Conservation (phyloP, 2,329 filamentous ascomycete genomes). For the Iodosphaeria phyllophila region DNA sequence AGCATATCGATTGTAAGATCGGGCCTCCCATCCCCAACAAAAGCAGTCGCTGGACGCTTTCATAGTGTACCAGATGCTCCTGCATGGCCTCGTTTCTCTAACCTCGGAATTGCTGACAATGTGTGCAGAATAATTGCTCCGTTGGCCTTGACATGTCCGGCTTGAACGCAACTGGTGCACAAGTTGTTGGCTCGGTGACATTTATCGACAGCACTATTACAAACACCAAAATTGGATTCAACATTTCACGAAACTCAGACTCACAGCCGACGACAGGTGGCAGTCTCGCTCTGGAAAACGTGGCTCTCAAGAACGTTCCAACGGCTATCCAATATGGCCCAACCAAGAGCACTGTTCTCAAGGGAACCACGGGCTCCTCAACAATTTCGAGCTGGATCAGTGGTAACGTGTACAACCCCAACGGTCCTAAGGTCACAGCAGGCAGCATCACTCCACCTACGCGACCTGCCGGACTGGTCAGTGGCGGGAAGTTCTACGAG, state of each 20-base stretch:
- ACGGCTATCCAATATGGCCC: slow-evolving; percentile 24
- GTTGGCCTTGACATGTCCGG: slow-evolving; percentile 50
- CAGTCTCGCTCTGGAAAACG: slow-evolving; percentile 28
- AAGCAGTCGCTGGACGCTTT: too few species aligned
- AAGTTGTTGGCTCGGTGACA: slow-evolving; percentile 55
- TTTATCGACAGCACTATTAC: slow-evolving; percentile 56
- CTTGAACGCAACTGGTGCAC: slow-evolving; percentile 19
- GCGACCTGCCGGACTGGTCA: slow-evolving; percentile 35
- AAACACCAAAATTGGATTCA: slow-evolving; percentile 48
- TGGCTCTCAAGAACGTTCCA: slow-evolving; percentile 20
- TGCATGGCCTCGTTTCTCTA: too few species aligned
- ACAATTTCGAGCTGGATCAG: slow-evolving; percentile 39
- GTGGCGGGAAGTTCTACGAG: slow-evolving; percentile 40
- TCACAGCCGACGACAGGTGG: slow-evolving; percentile 19
- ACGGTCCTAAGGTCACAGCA: slow-evolving; percentile 22
- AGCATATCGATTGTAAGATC: slow-evolving; percentile 40
- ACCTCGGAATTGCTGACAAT: too few species aligned
- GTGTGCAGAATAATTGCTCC: slow-evolving; percentile 41
- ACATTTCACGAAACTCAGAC: slow-evolving; percentile 30
- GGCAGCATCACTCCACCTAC: slow-evolving; percentile 22
- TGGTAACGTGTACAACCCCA: slow-evolving; percentile 45
- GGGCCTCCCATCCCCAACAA: too few species aligned
- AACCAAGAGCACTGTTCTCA: slow-evolving; percentile 30
- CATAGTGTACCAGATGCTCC: too few species aligned
- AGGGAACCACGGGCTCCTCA: slow-evolving; percentile 27